These are phyloP conservation scores for Umbelopsis vinacea DNA, from an alignment of 192 early-diverging fungal species.

Conservation along the genomic window DNA sequence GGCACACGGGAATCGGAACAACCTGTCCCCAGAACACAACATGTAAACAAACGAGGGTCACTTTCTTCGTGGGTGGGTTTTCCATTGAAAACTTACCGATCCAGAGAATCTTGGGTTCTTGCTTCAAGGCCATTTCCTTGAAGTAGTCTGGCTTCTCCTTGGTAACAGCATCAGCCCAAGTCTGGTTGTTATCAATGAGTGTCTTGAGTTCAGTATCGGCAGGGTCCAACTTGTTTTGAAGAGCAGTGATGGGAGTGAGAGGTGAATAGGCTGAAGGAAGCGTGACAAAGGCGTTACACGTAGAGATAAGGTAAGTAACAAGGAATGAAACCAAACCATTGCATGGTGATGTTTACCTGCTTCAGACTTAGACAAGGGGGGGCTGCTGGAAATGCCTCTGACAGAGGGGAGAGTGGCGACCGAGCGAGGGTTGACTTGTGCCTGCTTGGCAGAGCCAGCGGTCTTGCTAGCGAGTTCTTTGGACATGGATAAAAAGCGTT, in stretches of 20 bases:
- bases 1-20: conserved; percentile 95
- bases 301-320: neutral
- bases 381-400: neutral
- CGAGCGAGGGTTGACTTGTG: neutral
- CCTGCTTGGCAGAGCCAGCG: conserved; percentile 2
- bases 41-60: neutral
- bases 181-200: conserved; percentile 60
- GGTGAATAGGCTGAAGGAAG: neutral
- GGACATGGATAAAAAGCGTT: conserved; percentile 18
- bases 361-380: neutral
- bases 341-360: neutral
- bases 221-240: conserved; percentile 31
- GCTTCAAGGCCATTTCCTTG: conserved; percentile 68
- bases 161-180: conserved; percentile 63
- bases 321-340: neutral
- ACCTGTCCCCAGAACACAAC: conserved; percentile 44
- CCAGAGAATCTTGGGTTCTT: conserved; percentile 88
- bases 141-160: conserved; percentile 73
- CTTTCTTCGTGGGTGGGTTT: neutral
- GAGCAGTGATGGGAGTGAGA: conserved; percentile 6
- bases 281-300: neutral
- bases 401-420: neutral
- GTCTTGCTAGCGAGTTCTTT: conserved; percentile 15
- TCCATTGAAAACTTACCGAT: conserved; percentile 56
- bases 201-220: conserved; percentile 27